Evolutionary conservation across 2,329 filamentous ascomycete species (phyloP), one percentile per base, ranked within the genome.

Genomic region (Alternaria panax): DNA sequence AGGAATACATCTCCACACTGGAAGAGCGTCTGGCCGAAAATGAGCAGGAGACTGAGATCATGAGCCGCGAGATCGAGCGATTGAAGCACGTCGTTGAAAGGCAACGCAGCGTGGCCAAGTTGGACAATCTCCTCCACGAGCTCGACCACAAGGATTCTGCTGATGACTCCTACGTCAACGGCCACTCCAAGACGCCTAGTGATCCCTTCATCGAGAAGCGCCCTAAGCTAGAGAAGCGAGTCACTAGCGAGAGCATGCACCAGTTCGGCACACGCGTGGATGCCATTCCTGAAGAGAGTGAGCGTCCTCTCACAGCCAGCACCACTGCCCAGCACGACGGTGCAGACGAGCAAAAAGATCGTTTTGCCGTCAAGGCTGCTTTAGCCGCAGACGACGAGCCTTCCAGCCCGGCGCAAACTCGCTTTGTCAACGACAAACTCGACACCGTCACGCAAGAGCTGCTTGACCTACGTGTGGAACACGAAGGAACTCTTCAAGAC

Each of bases 1-100:
- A 99, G 77, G 95, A 98, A 66, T 99, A 99, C 77, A 98, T 99
- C 53, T 96, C 94, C 1, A 98, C 93, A 0, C 83, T 99, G 11
- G 95, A 99, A 76, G 95, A 98, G 80, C 90, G 94, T 22, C 86
- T 99, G 8, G 95, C 95, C 0, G 95, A 99, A 79, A 90, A 94
- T 2, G 95, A 99, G 72, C 94, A 98, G 77, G 95, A 99, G 75
- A 88, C 92, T 65, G 95, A 98, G 76, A 82, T 97, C 61, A 97
- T 99, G 94, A 93, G 97, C 77, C 92, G 94, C 34, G 95, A 99
- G 74, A 92, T 99, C 64, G 92, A 97, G 72, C 88, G 94, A 32
- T 84, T 99, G 12, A 95, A 98, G 78, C 92, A 97, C 77, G 92
- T 99, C 7, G 88, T 99, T 51, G 94, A 98, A 78, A 91, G 96